phyloP scores from a whole-genome alignment of 2,329 filamentous ascomycete species.

The Xylariaceae sp. region DNA sequence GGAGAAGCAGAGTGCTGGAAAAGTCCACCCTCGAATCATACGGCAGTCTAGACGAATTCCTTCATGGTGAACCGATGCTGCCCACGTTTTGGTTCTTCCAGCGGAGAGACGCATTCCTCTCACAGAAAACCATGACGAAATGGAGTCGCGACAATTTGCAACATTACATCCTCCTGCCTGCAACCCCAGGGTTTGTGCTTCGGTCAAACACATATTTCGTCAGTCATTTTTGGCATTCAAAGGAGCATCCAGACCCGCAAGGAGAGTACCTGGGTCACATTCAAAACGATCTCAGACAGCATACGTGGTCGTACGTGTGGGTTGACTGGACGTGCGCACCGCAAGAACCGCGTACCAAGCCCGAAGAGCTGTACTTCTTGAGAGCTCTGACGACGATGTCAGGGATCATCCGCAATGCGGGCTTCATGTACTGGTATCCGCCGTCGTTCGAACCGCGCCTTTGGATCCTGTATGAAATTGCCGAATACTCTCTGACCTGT shows the following conservation, averaged over 20 bases:
- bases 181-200: slow-evolving; percentile 18
- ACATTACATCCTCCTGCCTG: slow-evolving; percentile 26
- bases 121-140: slow-evolving; percentile 13
- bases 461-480: slow-evolving; percentile 26
- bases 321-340: slow-evolving; percentile 28
- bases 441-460: slow-evolving; percentile 24
- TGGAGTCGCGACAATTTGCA: slow-evolving; percentile 16
- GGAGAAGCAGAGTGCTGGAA: neutral
- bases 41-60: slow-evolving; percentile 2
- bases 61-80: neutral
- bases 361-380: slow-evolving; percentile 23
- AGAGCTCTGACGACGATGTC: slow-evolving; percentile 21
- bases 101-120: slow-evolving; percentile 12
- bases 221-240: slow-evolving; percentile 26
- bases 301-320: slow-evolving; percentile 28
- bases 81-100: slow-evolving; percentile 15
- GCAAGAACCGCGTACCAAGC: slow-evolving; percentile 20
- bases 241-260: slow-evolving; percentile 25
- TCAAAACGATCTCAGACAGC: slow-evolving; percentile 18
- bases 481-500: slow-evolving; percentile 7
- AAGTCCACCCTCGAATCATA: neutral
- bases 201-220: slow-evolving; percentile 25
- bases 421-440: slow-evolving; percentile 26
- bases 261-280: slow-evolving; percentile 21
- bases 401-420: slow-evolving; percentile 25